A percentile compares a stretch with the other conserved stretches of the same genome.
These are phyloP conservation scores for Exophiala mesophila DNA, from an alignment of 2,329 filamentous ascomycete genomes.

Conservation along the genomic window DNA sequence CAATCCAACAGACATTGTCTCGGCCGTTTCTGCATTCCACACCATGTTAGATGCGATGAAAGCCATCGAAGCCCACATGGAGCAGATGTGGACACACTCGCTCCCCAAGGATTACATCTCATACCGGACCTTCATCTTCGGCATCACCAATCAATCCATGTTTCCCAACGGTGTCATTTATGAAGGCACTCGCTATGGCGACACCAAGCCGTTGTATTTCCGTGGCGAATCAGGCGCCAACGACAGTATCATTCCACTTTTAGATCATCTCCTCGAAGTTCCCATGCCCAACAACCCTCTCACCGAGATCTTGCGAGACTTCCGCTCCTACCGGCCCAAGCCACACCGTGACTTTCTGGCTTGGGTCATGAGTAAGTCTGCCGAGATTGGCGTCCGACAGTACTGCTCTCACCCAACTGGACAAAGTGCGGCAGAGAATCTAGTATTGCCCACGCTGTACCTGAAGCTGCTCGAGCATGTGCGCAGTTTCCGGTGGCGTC, in stretches of 20 bases:
- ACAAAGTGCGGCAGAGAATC: slow-evolving; percentile 21
- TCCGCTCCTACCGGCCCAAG: slow-evolving; percentile 80
- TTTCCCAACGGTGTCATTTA: slow-evolving; percentile 90
- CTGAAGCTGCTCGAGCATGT: slow-evolving; percentile 45
- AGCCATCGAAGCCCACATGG: slow-evolving; percentile 75
- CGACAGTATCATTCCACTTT: slow-evolving; percentile 86
- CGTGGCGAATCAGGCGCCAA: slow-evolving; percentile 91
- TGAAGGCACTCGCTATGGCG: slow-evolving; percentile 63
- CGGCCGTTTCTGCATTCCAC: slow-evolving; percentile 47
- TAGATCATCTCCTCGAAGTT: slow-evolving; percentile 81
- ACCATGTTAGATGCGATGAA: slow-evolving; percentile 60
- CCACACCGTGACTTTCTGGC: slow-evolving; percentile 83
- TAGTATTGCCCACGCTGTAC: slow-evolving; percentile 37
- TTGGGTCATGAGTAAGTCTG: slow-evolving; percentile 56
- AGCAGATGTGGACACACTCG: slow-evolving; percentile 88
- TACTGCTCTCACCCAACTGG: slow-evolving; percentile 23
- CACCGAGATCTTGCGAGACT: slow-evolving; percentile 81
- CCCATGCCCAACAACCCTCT: slow-evolving; percentile 85
- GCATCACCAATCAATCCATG: slow-evolving; percentile 89
- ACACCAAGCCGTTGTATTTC: slow-evolving; percentile 68
- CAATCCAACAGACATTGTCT: slow-evolving; percentile 3
- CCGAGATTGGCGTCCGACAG: slow-evolving; percentile 41
- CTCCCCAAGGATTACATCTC: slow-evolving; percentile 77
- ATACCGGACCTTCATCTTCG: slow-evolving; percentile 96
- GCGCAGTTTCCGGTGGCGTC: slow-evolving; percentile 46